phyloP scores from a whole-genome alignment of 1,284 basidiomycete genomes.

The Porphyrellus sp. region DNA sequence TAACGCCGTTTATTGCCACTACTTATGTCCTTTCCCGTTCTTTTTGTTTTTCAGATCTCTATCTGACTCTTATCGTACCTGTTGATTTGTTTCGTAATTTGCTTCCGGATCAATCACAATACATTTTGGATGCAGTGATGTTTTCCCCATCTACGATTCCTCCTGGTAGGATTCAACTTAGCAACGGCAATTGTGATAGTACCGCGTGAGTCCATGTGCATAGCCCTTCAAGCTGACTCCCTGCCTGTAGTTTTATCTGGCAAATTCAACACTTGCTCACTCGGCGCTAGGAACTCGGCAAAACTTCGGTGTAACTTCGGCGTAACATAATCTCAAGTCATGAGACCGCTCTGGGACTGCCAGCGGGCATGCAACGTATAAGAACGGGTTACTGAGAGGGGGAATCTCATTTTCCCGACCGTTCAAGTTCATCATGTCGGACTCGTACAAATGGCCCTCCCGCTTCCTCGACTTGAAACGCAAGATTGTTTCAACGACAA shows the following conservation, averaged over 20 bases:
- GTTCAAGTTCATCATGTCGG: slow-evolving; percentile 11
- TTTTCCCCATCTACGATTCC: not conserved
- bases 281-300: not conserved
- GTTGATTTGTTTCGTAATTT: slow-evolving; percentile 22
- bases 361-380: slow-evolving; percentile 9
- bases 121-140: not conserved
- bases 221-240: not conserved
- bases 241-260: not conserved
- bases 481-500: slow-evolving; percentile 50
- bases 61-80: slow-evolving; percentile 16
- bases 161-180: too few species aligned
- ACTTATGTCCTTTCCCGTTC: not conserved
- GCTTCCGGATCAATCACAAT: slow-evolving; percentile 9
- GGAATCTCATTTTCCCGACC: not conserved
- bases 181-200: not conserved
- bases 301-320: slow-evolving; percentile 6
- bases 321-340: not conserved
- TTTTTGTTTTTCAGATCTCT: not conserved
- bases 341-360: not conserved
- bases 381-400: slow-evolving; percentile 2
- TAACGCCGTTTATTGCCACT: slow-evolving; percentile 1
- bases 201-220: not conserved
- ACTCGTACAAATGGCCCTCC: slow-evolving; percentile 32
- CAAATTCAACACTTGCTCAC: not conserved
- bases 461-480: slow-evolving; percentile 55